A percentile compares a stretch with the other conserved stretches of the same genome.
Evolutionary conservation across 2,329 filamentous ascomycete species (phyloP).

Genomic region (Dactylellina leptospora): DNA sequence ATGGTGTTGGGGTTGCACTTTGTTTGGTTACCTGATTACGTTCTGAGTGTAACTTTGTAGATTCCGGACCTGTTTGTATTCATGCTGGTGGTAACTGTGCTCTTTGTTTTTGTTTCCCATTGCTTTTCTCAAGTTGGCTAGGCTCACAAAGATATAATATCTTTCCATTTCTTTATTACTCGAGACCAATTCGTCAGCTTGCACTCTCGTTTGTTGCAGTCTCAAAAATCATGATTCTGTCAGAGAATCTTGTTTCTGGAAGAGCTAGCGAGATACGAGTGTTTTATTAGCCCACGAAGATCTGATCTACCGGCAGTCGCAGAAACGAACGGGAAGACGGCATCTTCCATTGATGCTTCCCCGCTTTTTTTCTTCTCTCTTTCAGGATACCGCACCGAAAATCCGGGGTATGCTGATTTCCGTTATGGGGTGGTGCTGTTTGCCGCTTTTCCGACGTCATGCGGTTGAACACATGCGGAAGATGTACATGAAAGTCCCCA

Average conservation of each 20-base stretch:
- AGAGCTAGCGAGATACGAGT: too few relatives aligned
- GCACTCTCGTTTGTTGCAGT: not conserved
- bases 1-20: not conserved
- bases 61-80: too few relatives aligned
- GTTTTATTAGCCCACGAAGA: too few relatives aligned
- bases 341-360: not conserved
- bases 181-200: too few relatives aligned
- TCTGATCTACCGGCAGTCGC: not conserved
- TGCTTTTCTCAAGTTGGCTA: too few relatives aligned
- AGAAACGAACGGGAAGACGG: not conserved
- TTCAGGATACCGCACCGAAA: not conserved
- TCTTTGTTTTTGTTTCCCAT: too few relatives aligned
- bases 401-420: not conserved
- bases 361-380: not conserved
- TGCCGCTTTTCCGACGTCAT: conserved; percentile 23
- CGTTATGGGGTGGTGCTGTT: not conserved
- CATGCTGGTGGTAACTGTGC: too few relatives aligned
- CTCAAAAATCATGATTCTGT: not conserved
- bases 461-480: not conserved
- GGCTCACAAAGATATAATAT: too few relatives aligned
- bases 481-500: too few relatives aligned
- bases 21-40: too few relatives aligned
- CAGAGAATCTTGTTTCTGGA: not conserved
- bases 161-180: too few relatives aligned
- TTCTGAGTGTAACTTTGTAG: too few relatives aligned